Percentiles rank a stretch among this genome's conserved stretches.
Conservation (phyloP, 306 rosid genomes). For the Inga leiocalycina region DNA sequence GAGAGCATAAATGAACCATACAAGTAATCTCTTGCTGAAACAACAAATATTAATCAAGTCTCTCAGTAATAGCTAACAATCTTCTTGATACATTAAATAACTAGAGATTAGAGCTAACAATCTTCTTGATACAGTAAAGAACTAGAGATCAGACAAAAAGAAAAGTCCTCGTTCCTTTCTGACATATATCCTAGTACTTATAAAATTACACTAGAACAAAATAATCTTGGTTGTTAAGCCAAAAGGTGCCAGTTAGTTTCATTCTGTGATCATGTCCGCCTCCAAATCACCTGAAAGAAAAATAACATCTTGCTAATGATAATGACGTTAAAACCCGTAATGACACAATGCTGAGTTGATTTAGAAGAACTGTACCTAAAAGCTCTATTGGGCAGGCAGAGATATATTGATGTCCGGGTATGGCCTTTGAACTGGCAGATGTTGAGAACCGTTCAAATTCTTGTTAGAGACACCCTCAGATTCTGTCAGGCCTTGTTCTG, state of each 20-base stretch:
- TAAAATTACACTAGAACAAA: slow-evolving; percentile 40
- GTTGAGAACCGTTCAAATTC: slow-evolving; percentile 55
- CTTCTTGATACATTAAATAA: not conserved
- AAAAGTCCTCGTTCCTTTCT: slow-evolving; percentile 33
- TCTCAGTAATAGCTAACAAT: not conserved
- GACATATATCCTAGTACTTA: slow-evolving; percentile 29
- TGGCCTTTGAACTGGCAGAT: slow-evolving; percentile 51
- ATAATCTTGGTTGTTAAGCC: slow-evolving; percentile 49
- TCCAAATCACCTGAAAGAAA: slow-evolving; percentile 44
- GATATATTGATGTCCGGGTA: slow-evolving; percentile 77
- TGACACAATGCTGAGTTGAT: slow-evolving; percentile 2
- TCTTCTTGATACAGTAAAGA: not conserved
- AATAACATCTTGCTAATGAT: not conserved
- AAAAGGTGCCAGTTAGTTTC: slow-evolving; percentile 41
- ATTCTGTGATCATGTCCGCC: slow-evolving; percentile 51
- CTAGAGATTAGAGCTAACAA: not conserved
- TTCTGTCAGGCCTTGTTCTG: slow-evolving; percentile 47
- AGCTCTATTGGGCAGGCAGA: slow-evolving; percentile 50
- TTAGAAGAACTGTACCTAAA: slow-evolving; percentile 20
- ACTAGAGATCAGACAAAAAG: slow-evolving; percentile 9
- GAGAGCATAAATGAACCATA: not conserved
- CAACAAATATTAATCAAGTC: not conserved
- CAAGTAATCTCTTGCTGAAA: not conserved
- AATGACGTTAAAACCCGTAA: not conserved
- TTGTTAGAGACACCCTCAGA: slow-evolving; percentile 32